Conservation (phyloP, 176 grass and related monocot species). For the Carex myosuroides region DNA sequence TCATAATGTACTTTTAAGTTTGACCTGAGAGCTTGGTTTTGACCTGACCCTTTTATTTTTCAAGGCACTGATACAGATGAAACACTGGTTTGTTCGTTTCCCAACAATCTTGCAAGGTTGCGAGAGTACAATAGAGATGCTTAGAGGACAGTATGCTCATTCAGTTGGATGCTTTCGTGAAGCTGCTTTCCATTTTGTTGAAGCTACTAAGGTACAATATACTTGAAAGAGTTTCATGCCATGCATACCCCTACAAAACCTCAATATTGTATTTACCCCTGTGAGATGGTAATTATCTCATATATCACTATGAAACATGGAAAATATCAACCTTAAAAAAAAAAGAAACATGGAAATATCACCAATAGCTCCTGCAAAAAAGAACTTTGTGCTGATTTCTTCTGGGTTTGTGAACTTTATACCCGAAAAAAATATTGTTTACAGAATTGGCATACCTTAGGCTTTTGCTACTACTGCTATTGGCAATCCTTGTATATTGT, state of each 20-base stretch:
- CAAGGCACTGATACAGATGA: slow-evolving; percentile 82
- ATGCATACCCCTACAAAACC: neutral
- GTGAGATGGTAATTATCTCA: neutral
- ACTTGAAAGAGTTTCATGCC: neutral
- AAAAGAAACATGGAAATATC: neutral
- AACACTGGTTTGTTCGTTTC: slow-evolving; percentile 72
- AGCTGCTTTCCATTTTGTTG: slow-evolving; percentile 79
- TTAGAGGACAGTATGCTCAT: slow-evolving; percentile 94
- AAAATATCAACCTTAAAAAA: neutral
- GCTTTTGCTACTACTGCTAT: neutral
- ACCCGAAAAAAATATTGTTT: neutral
- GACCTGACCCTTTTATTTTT: slow-evolving; percentile 10
- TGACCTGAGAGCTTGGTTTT: slow-evolving; percentile 7
- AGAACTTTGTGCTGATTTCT: neutral
- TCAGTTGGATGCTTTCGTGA: slow-evolving; percentile 91
- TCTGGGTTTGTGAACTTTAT: neutral
- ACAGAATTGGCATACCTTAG: neutral
- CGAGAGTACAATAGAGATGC: slow-evolving; percentile 80
- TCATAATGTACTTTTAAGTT: neutral
- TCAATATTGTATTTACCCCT: neutral
- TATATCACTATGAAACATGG: neutral
- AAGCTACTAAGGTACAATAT: slow-evolving; percentile 62
- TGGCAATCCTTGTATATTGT: neutral
- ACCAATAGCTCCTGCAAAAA: neutral
- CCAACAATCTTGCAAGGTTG: slow-evolving; percentile 80